Base-by-base conservation (phyloP, 2,329 filamentous ascomycete genomes). In the Paraphaeosphaeria sporulosa region DNA sequence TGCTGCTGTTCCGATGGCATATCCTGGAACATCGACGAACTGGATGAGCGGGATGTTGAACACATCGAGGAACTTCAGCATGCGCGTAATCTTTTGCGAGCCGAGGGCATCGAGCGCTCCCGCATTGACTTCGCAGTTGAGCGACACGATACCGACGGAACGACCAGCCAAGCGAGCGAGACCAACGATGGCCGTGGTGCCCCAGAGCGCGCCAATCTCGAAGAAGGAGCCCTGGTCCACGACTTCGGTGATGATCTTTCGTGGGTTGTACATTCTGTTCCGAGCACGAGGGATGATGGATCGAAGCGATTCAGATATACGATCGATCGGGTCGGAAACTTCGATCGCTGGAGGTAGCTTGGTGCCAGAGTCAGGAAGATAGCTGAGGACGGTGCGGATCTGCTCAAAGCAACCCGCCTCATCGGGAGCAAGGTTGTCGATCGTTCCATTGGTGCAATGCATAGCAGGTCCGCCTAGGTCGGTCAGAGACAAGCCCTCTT, bases 401-500 rank as follows among this genome's bases (percentile, higher is more conserved):
- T 90, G 87, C 65, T 85, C 82, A 60, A 88, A 89, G 62, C 86
- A 88, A 42, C 84, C 86, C n/a, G 79, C 79, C 70, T 90, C 87
- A 60, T 87, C 83, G 4, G 81, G 78, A 0, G 87, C 87, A 2
- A 89, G 77, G 55, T 89, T 90, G 61, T 90, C 87, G 51, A 89
- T 88, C 0, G 87, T 90, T 0, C 87, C 87, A 60, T 90, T 90
- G 0, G 84, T 85, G 65, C 86, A 88, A 68, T 90, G 87, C 72
- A 89, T 83, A 21, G 76, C 76, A 0, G 87, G 86, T 0, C 87
- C 87, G 3, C 87, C 87, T 0, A 89, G 78, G 63, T 89, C 86
- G 13, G 81, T 82, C 50, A 88, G 84, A 4, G 79, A 83, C 2
- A 89, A 72, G 0, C 83, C 87, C 76, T 89, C 87, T 69, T 89